These are phyloP conservation scores for Hymenoscyphus fraxineus DNA, from an alignment of 2,329 filamentous ascomycete species.

Conservation along the genomic window DNA sequence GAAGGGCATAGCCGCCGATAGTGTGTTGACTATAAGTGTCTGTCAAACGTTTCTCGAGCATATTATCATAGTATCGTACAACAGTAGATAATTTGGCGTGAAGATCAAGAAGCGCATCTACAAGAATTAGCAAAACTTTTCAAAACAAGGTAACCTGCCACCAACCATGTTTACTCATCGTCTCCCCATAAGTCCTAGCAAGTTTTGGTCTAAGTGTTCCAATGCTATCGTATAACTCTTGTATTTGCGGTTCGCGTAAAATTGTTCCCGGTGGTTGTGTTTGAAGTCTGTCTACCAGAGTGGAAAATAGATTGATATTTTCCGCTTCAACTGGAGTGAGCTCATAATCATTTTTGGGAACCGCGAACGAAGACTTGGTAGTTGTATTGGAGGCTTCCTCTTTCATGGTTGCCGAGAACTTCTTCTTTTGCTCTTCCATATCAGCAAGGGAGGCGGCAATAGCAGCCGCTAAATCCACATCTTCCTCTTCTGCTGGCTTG, in stretches of 20 bases:
- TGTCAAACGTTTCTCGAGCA: conserved; percentile 92
- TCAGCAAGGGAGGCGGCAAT: conserved; percentile 93
- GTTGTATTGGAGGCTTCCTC: conserved; percentile 62
- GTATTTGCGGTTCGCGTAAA: conserved; percentile 92
- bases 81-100: conserved; percentile 95
- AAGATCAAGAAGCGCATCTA: conserved; percentile 87
- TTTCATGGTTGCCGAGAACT: conserved; percentile 78
- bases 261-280: conserved; percentile 95
- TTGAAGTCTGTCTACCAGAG: conserved; percentile 88
- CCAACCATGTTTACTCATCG: conserved; percentile 97
- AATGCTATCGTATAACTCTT: conserved; percentile 96
- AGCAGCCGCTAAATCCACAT: conserved; percentile 87
- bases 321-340: conserved; percentile 90
- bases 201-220: conserved; percentile 89
- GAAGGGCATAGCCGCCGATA: conserved; percentile 60
- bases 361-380: conserved; percentile 48
- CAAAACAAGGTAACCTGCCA: conserved; percentile 15
- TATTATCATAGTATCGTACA: conserved; percentile 94
- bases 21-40: conserved; percentile 85
- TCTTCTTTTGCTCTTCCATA: conserved; percentile 97
- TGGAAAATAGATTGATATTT: conserved; percentile 95
- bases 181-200: conserved; percentile 93
- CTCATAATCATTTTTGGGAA: conserved; percentile 91
- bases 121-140: conserved; percentile 35
- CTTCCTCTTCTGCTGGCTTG: conserved; percentile 72